Percentiles rank a stretch among this genome's conserved stretches.
These are phyloP conservation scores for Suhomyces maxii DNA, from an alignment of 1,139 yeast species.

Conservation along the genomic window DNA sequence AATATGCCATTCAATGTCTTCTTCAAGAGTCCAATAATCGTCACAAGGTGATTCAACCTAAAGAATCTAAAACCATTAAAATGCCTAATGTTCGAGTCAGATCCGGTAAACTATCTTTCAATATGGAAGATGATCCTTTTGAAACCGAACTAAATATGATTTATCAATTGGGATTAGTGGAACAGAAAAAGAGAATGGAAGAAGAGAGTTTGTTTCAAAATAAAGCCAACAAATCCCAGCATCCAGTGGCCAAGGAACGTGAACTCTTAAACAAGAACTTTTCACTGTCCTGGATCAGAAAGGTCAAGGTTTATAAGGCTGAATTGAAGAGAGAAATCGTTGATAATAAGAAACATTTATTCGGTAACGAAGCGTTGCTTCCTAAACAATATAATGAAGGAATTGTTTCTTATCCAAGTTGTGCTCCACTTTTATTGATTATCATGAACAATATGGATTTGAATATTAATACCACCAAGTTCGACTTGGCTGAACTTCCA, in stretches of 20 bases:
- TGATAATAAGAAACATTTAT: constrained; percentile 52
- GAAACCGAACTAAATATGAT: constrained; percentile 76
- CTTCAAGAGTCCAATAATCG: constrained; percentile 26
- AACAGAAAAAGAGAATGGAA: constrained; percentile 66
- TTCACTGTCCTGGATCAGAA: constrained; percentile 46
- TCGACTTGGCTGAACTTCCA: constrained; percentile 53
- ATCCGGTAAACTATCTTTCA: constrained; percentile 48
- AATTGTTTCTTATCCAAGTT: constrained; percentile 56
- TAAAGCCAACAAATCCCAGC: constrained; percentile 19
- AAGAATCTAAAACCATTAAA: constrained; percentile 41
- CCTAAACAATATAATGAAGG: constrained; percentile 50
- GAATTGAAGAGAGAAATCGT: constrained; percentile 48
- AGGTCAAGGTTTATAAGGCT: constrained; percentile 48
- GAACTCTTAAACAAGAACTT: constrained; percentile 16
- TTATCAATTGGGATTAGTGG: constrained; percentile 72
- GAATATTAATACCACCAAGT: constrained; percentile 53
- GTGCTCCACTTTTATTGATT: constrained; percentile 66
- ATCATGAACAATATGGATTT: constrained; percentile 60
- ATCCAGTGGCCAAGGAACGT: constrained; percentile 8
- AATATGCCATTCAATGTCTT: constrained; percentile 52
- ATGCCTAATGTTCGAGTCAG: constrained; percentile 56
- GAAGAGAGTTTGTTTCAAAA: constrained; percentile 55
- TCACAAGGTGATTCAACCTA: constrained; percentile 21
- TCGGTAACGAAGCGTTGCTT: constrained; percentile 42
- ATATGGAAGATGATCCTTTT: constrained; percentile 82